Evolutionary conservation across 208 protist species (phyloP), one percentile per base, ranked within the genome.

Genomic region (Naegleria gruberi): DNA sequence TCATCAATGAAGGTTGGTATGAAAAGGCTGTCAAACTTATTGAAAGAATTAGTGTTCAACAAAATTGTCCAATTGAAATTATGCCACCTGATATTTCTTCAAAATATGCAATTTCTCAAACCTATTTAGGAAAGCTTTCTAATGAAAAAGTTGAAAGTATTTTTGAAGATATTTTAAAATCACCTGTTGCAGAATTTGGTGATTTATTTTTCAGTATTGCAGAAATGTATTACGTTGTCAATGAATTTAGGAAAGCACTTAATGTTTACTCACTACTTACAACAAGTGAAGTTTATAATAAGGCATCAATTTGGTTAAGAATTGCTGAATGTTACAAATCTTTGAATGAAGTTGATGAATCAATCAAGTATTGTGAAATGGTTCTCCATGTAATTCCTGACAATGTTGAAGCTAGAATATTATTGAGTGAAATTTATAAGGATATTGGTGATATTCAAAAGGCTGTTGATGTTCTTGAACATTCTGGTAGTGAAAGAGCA

Each of bases 141-240:
- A 73, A 91, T 44, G 82, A 82, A 30, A 37, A 89, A 43, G 91
- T 88, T 47, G 91, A 92, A 90, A 55, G 45, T 23, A 84, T 91
- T 81, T 92, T 92, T 73, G 57, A 92, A 40, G 91, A 91, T 46
- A 43, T 92, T 37, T 73, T 90, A 57, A 81, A 89, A 12, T 82
- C 65, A 47, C 34, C 89, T 8, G 91, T 87, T 0, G 82, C 82
- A 82, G 65, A 73, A 44, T 91, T 89, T 57, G 84, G 89, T 15
- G 91, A 92, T 57, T 45, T 92, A 8, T 90, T 86, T 26, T 90
- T 88, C 47, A 89, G 91, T n/a, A 90, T 92, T 87, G 91, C 65
- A 51, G 91, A 92, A 41, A 89, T 89, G 8, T 92, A 91, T 34
- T 85, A 43, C 43, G 47, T 81, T 30, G 55, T 91, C n/a, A 87